Percentiles rank a stretch among this genome's conserved stretches.
Conservation (phyloP, 2,329 filamentous ascomycete genomes). For the Pseudogymnoascus sp. region DNA sequence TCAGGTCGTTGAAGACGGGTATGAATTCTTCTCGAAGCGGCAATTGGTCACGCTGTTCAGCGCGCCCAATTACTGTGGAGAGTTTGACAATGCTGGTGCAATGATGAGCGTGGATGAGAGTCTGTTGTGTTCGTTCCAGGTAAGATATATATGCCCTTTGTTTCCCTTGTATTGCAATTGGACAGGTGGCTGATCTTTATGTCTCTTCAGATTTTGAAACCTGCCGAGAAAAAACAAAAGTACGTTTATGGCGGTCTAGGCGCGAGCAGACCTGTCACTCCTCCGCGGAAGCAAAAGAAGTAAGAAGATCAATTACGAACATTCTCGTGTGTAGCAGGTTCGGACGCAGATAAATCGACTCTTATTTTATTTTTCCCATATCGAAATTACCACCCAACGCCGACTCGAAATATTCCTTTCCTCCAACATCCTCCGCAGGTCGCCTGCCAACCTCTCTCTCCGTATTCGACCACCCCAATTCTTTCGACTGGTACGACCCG, state of each 20-base stretch:
- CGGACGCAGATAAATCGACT: constrained; percentile 72
- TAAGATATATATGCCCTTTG: constrained; percentile 32
- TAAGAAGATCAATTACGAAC: constrained; percentile 70
- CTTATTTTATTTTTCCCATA: not conserved
- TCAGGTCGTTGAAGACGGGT: constrained; percentile 97
- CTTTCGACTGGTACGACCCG: constrained; percentile 7
- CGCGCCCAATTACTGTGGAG: constrained; percentile 97
- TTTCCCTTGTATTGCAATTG: not conserved
- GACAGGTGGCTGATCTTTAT: constrained; percentile 21
- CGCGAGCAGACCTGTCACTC: constrained; percentile 63
- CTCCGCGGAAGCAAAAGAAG: constrained; percentile 65
- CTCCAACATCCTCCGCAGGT: not conserved
- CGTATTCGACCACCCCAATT: not conserved
- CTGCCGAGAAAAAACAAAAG: constrained; percentile 99
- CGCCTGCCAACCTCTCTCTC: not conserved
- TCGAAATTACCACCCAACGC: constrained; percentile 2
- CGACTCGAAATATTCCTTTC: constrained; percentile 5
- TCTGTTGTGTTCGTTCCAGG: constrained; percentile 97
- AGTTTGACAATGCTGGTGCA: constrained; percentile 98
- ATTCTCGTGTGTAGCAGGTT: constrained; percentile 76
- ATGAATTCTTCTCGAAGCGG: constrained; percentile 99
- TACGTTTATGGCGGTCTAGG: constrained; percentile 76
- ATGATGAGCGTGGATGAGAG: constrained; percentile 99
- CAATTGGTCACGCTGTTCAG: constrained; percentile 97
- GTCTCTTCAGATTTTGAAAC: constrained; percentile 77